Evolutionary conservation across 2,329 filamentous ascomycete species (phyloP), one percentile per base, ranked within the genome.

Genomic region (Hymenoscyphus scutula): DNA sequence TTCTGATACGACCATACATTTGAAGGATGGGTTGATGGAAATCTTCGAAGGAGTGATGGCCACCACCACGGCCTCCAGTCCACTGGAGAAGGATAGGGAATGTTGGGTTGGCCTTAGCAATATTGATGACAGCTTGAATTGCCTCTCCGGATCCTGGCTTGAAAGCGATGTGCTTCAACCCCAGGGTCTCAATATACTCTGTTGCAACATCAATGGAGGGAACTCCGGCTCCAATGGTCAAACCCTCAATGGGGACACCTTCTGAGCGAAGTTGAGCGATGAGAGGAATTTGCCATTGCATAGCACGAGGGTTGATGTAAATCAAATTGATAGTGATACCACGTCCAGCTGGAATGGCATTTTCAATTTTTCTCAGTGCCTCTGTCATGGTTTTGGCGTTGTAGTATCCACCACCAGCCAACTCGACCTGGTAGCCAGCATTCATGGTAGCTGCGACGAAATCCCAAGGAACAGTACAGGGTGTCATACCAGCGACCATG

Each of bases 31-130:
- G 93, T 73, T 93, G 88, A 76, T 97, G 93, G 83, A 97, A 97
- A 76, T 97, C 93, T 76, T 97, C 93, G 66, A 89, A 96, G 0
- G 92, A 97, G 79, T 97, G 93, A 76, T 97, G 93, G 62, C 93
- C 93, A 79, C 93, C 93, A 68, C 92, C 93, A 77, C 93, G 89
- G 48, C 93, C 93, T 74, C 93, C 93, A 64, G 93, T 97, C 93
- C 93, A 97, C 78, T 97, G 93, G 65, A 97, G 80, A 59, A 97
- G 87, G 59, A 97, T 85, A n/a, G 93, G 93, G 82, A 97, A 97
- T 30, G 85, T 88, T 1, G 93, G 92, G 75, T 97, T 95, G n/a
- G 91, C 91, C 78, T 91, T 95, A 67, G 93, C 92, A 72, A 97
- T 93, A 77, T 96, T 95, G 77, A 97, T 89, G 63, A 96, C 91